Conservation (phyloP, 768 basidiomycete genomes). For the Mycena olivaceomarginata region DNA sequence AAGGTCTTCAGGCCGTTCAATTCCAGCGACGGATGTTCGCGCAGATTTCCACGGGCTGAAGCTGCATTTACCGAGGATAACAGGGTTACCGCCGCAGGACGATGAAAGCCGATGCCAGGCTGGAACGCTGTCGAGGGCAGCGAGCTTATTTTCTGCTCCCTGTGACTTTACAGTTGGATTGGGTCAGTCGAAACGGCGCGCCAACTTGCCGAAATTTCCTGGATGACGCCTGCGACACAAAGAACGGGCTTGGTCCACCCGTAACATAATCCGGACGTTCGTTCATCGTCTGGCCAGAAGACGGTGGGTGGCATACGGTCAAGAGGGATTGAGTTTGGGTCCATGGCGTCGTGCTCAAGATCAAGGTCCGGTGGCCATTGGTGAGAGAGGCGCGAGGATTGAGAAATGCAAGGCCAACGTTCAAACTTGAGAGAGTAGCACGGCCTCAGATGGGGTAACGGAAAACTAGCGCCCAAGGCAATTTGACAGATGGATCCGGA, state of each 20-base stretch:
- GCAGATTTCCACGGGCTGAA: constrained; percentile 45
- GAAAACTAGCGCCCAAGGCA: no score
- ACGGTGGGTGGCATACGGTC: constrained; percentile 55
- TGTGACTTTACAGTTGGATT: constrained; percentile 33
- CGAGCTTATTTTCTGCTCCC: constrained; percentile 45
- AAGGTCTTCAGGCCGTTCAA: constrained; percentile 21
- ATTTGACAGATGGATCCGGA: no score
- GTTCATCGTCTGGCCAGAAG: constrained; percentile 77
- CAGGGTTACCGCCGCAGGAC: constrained; percentile 55
- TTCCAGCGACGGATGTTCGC: constrained; percentile 29
- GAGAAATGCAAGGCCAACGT: no score
- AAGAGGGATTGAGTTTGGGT: constrained; percentile 27
- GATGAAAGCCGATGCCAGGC: constrained; percentile 52
- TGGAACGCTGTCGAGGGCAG: constrained; percentile 43
- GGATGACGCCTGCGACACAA: constrained; percentile 73
- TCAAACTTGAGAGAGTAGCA: no score
- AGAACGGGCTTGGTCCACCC: constrained; percentile 72
- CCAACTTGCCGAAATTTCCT: constrained; percentile 53
- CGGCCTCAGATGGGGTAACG: no score
- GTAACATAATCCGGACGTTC: constrained; percentile 70
- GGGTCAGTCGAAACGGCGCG: no score
- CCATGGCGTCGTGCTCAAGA: no score
- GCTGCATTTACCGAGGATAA: constrained; percentile 57
- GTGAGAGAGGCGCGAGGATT: no score
- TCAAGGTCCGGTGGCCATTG: no score